Evolutionary conservation across 1,139 yeast genomes (phyloP), one percentile per base, ranked within the genome.

Genomic region (Ogataea hybrid): DNA sequence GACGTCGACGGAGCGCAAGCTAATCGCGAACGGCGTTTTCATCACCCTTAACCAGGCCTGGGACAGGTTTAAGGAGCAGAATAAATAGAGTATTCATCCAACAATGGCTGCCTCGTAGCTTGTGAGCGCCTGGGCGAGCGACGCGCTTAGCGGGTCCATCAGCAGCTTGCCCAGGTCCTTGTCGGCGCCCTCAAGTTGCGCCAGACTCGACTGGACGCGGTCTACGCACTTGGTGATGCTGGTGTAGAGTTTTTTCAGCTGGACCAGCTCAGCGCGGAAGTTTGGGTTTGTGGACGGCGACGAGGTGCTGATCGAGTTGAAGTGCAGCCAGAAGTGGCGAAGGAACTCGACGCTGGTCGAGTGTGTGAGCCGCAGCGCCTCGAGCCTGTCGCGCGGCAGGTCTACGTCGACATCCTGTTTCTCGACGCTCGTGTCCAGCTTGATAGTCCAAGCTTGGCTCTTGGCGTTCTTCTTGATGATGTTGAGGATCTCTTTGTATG

Each of bases 21-120:
- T 90, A 83, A 70, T 90, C 39, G 94, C 97, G 25, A 92, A 89
- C 55, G 80, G 81, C 8, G 94, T 92, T 0, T 94, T 94, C 58
- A 84, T 89, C 34, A 73, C 80, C 0, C 69, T 94, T 51, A 90
- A 90, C 62, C 76, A 79, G 52, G 90, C 97, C 1, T 94, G 98
- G 98, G 98, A 90, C 52, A 68, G 64, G 21, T 92, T 90, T 65
- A 88, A 84, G 59, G 68, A 62, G 16, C 36, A 29, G 25, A 28
- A 28, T 28, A 37, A 27, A 33, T 28, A 36, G 23, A 23, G 11
- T 11, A 14, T 10, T 28, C 15, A 14, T 31, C 53, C 56, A 25
- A 58, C 51, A 18, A 59, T 53, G 6, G 61, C 54, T 28, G 43
- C 53, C 32, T 68, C 63, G 47, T 71, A 73, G 34, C 53, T 56